Base-by-base conservation (phyloP, 805 yeast species). In the Candida tibetensis region DNA sequence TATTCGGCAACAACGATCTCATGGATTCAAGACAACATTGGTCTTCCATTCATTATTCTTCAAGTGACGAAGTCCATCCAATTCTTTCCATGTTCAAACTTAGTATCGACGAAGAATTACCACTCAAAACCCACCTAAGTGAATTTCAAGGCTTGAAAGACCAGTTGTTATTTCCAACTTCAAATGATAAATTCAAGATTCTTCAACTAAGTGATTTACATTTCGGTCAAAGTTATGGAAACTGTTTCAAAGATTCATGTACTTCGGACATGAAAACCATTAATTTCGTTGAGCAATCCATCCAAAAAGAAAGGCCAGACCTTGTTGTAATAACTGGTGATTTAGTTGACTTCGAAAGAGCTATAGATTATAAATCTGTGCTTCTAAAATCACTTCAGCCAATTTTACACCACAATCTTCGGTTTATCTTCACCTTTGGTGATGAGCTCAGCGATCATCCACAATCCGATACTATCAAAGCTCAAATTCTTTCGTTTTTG, bases 251-350 rank as follows among this genome's bases (percentile, higher is more conserved):
- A 19, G 37, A 39, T n/a, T 23, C 30, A n/a, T 54, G 64, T 37
- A 54, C 58, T 32, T 49, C 54, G 14, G 70, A 65, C 36, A 39
- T 44, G 27, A 48, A 48, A 30, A 65, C 72, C 1, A 42, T 61
- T 28, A 43, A 53, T 17, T 68, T 68, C 42, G 40, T 69, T 8
- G 47, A 51, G 15, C 28, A 46, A 4, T 44, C 64, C 2, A 42
- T 66, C 14, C 38, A 39, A 1, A 36, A 38, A 5, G 73, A 68
- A 41, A 44, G 39, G 3, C 64, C 69, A 9, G 60, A 66, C 37
- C 48, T 60, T 35, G 53, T 69, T 8, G 55, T 69, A n/a, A 55
- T 69, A 37, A 63, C 67, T 8, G 74, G 74, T 2, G 74, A 69
- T 44, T 46, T 66, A 39, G 49, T 67, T 32, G 71, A 69, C 39